Evolutionary conservation across 2,329 filamentous ascomycete genomes (phyloP).

Genomic region (Neopestalotiopsis rosae): DNA sequence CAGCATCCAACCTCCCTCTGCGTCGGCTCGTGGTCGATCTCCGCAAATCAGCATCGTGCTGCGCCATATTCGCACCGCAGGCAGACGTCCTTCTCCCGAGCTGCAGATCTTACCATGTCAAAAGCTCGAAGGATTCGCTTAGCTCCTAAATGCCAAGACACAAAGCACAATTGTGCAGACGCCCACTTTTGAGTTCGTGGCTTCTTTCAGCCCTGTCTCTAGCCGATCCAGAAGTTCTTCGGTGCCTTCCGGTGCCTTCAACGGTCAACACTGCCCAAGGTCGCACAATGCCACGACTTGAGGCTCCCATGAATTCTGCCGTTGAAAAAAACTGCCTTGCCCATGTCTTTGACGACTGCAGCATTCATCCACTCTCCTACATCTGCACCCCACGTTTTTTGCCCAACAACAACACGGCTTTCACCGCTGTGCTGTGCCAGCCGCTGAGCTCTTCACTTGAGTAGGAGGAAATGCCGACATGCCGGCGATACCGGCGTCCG

Average conservation of each 20-base stretch:
- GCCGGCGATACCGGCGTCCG: constrained; percentile 39
- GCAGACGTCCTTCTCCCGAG: not conserved
- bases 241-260: not conserved
- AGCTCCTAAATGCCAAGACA: not conserved
- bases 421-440: not conserved
- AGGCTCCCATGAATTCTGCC: not conserved
- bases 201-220: not conserved
- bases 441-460: not conserved
- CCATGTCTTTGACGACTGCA: not conserved
- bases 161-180: not conserved
- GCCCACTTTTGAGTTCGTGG: not conserved
- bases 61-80: not conserved
- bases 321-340: not conserved
- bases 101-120: not conserved
- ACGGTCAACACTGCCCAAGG: not conserved
- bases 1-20: not conserved
- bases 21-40: not conserved
- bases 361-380: not conserved
- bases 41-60: not conserved
- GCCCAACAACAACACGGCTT: not conserved
- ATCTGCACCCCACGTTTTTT: not conserved
- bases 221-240: not conserved
- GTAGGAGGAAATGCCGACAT: constrained; percentile 26
- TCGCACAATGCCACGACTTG: not conserved
- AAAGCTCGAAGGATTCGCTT: not conserved